phyloP scores from a whole-genome alignment of 495 filamentous ascomycete genomes.

The Xylaria flabelliformis region DNA sequence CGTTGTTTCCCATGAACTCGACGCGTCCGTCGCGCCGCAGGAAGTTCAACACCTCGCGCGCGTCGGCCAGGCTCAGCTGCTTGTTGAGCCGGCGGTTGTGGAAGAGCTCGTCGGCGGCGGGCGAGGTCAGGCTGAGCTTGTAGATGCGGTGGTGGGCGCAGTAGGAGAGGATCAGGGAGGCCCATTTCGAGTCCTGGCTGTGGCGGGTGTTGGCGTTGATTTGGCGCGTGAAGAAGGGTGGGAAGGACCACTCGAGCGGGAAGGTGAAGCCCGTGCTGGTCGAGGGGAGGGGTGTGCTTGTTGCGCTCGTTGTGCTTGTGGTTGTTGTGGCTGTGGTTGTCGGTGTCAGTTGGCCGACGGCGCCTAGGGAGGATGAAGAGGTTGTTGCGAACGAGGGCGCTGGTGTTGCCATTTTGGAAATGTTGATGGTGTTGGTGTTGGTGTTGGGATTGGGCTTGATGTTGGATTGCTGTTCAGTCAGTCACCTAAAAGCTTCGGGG shows the following conservation, averaged over 20 bases:
- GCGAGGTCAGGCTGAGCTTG: conserved; percentile 66
- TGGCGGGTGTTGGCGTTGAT: conserved; percentile 75
- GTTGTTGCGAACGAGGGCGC: conserved; percentile 17
- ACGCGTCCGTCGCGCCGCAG: conserved; percentile 72
- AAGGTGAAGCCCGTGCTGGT: conserved; percentile 45
- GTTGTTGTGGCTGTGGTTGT: conserved; percentile 20
- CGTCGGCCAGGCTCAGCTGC: conserved; percentile 66
- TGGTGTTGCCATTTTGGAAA: conserved; percentile 21
- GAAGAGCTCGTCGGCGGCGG: conserved; percentile 54
- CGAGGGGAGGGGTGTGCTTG: neutral
- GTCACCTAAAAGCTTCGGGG: neutral
- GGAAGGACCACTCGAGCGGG: conserved; percentile 66
- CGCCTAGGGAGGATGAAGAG: neutral
- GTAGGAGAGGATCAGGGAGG: conserved; percentile 82
- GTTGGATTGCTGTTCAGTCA: neutral
- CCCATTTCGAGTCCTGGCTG: conserved; percentile 84
- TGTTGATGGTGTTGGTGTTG: neutral
- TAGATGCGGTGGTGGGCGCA: conserved; percentile 76
- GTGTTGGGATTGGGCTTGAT: neutral
- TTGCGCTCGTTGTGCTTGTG: conserved; percentile 11
- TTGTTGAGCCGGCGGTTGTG: conserved; percentile 58
- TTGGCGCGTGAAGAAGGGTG: conserved; percentile 81
- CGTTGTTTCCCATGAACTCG: conserved; percentile 70
- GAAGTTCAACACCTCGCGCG: conserved; percentile 71
- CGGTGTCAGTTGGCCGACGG: conserved; percentile 14